Conservation (phyloP, 208 protist genomes). For the Phytomonas serpens region DNA sequence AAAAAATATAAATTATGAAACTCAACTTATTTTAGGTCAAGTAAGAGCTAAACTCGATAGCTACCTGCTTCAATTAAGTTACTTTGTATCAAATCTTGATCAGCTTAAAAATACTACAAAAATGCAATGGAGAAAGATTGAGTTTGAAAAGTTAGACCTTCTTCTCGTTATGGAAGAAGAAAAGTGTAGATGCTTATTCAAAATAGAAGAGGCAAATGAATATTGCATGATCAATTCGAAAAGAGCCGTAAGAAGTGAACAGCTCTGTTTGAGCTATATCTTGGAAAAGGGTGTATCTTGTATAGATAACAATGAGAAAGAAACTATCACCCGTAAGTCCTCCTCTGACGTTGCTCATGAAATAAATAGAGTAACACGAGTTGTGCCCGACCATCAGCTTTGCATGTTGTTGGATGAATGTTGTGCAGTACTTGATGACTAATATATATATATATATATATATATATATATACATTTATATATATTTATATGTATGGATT, state of each 20-base stretch:
- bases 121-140: not conserved
- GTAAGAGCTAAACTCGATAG: not conserved
- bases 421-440: not conserved
- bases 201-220: not conserved
- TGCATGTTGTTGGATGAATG: slow-evolving; percentile 1
- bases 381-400: not conserved
- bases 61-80: not conserved
- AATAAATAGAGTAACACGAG: not conserved
- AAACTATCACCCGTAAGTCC: not conserved
- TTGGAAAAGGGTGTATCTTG: not conserved
- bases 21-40: not conserved
- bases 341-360: not conserved
- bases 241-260: not conserved
- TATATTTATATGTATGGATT: too few relatives aligned
- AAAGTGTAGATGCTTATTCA: not conserved
- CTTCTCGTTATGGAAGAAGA: not conserved
- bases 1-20: slow-evolving; percentile 13
- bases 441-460: not conserved
- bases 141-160: not conserved
- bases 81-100: not conserved
- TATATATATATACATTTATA: not conserved
- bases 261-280: not conserved
- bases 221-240: not conserved
- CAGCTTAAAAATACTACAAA: not conserved
- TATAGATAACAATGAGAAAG: not conserved